Evolutionary conservation across 129 eudicot genomes (phyloP).

Genomic region (Tanacetum coccineum): DNA sequence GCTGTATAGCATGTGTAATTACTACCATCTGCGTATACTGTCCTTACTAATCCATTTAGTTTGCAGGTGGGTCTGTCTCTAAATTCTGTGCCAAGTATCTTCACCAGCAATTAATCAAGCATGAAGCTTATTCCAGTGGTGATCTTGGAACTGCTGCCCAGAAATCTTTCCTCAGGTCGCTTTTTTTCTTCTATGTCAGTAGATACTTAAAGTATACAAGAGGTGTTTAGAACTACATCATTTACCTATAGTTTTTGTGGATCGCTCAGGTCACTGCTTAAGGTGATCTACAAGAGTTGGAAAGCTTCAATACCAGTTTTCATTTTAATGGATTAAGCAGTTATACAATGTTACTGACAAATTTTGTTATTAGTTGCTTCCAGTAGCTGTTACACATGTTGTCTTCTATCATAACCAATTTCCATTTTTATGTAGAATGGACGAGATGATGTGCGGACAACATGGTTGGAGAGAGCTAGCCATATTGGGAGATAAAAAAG

Average conservation of each 20-base stretch:
- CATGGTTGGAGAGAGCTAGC: slow-evolving; percentile 68
- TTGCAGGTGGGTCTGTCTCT: slow-evolving; percentile 74
- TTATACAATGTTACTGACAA: slow-evolving; percentile 9
- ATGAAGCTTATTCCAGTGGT: slow-evolving; percentile 70
- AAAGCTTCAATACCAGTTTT: neutral
- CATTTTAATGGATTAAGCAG: slow-evolving; percentile 6
- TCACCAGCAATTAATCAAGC: slow-evolving; percentile 68
- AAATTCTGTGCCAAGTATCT: slow-evolving; percentile 84
- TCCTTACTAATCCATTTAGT: slow-evolving; percentile 15
- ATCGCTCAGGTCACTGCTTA: neutral
- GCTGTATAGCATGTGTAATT: slow-evolving; percentile 1
- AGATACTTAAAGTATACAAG: slow-evolving; percentile 1
- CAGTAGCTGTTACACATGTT: slow-evolving; percentile 5
- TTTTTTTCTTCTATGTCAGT: slow-evolving; percentile 6
- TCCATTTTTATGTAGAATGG: slow-evolving; percentile 62
- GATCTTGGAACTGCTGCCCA: slow-evolving; percentile 57
- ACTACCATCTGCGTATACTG: neutral
- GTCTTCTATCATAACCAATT: slow-evolving; percentile 20
- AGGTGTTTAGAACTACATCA: slow-evolving; percentile 1
- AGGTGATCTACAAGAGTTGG: neutral
- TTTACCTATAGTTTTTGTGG: slow-evolving; percentile 2
- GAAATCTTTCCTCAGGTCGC: slow-evolving; percentile 73
- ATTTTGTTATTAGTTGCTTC: slow-evolving; percentile 8
- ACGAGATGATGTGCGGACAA: slow-evolving; percentile 80
- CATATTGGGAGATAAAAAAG: slow-evolving; percentile 44